Evolutionary conservation across 805 yeast genomes (phyloP).

Genomic region (Barnettozyma sp.): DNA sequence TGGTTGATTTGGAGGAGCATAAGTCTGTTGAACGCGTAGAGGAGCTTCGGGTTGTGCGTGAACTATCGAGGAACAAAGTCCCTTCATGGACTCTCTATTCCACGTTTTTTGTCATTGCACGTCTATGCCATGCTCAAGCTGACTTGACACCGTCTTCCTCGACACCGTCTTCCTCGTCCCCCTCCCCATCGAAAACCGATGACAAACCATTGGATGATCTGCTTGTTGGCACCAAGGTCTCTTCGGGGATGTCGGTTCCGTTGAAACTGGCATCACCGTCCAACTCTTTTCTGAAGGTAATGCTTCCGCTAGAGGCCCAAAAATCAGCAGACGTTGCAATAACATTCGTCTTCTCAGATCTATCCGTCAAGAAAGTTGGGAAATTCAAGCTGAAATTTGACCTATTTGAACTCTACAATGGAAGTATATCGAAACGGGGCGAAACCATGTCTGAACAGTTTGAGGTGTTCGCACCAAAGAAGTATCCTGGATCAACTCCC

Average conservation of each 20-base stretch:
- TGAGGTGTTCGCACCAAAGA: slow-evolving; percentile 27
- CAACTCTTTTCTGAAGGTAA: slow-evolving; percentile 8
- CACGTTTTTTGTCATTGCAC: slow-evolving; percentile 23
- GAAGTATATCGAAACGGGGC: slow-evolving; percentile 19
- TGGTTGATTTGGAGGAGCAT: slow-evolving; percentile 10
- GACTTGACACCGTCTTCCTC: no score
- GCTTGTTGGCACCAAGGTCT: slow-evolving; percentile 20
- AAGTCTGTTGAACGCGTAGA: slow-evolving; percentile 17
- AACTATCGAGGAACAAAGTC: slow-evolving; percentile 14
- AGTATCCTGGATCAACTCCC: slow-evolving; percentile 27
- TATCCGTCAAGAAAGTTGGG: slow-evolving; percentile 26
- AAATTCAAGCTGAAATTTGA: slow-evolving; percentile 23
- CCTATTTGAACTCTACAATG: slow-evolving; percentile 24
- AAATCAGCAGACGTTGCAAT: slow-evolving; percentile 20
- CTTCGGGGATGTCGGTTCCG: slow-evolving; percentile 23
- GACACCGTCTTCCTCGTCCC: no score
- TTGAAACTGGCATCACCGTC: slow-evolving; percentile 14
- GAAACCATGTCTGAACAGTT: slow-evolving; percentile 17
- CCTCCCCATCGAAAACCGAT: slow-evolving; percentile 9
- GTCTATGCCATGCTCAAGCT: slow-evolving; percentile 10
- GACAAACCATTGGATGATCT: slow-evolving; percentile 15
- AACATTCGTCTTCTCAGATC: slow-evolving; percentile 28
- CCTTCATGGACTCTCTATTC: slow-evolving; percentile 25
- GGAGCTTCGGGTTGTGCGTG: slow-evolving; percentile 17
- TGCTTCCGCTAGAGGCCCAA: slow-evolving; percentile 15